Evolutionary conservation across 768 basidiomycete species (phyloP).

Genomic region (Chalciporus chontae): DNA sequence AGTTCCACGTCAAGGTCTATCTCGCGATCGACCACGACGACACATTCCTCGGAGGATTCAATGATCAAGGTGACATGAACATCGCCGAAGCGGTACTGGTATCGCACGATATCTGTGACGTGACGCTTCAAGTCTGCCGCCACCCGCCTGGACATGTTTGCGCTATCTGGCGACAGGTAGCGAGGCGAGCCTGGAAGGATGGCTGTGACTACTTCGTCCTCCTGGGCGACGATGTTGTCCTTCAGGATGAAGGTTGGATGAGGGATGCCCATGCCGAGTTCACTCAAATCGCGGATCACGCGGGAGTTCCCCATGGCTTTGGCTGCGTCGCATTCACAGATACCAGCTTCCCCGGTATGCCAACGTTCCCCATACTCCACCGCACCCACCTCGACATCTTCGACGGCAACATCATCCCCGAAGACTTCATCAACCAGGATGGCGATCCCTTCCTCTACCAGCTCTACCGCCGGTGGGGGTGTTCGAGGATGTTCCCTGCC

Average conservation of each 20-base stretch:
- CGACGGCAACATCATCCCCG: conserved; percentile 45
- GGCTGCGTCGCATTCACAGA: conserved; percentile 60
- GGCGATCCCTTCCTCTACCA: conserved; percentile 58
- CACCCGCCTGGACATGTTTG: conserved; percentile 48
- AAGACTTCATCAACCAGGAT: conserved; percentile 55
- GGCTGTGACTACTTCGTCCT: conserved; percentile 49
- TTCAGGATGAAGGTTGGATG: conserved; percentile 54
- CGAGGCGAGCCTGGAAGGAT: conserved; percentile 45
- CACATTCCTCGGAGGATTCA: conserved; percentile 30
- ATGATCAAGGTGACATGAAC: too few species aligned
- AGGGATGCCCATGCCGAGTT: conserved; percentile 39
- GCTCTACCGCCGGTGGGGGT: conserved; percentile 55
- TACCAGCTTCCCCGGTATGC: conserved; percentile 54
- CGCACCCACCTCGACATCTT: conserved; percentile 56
- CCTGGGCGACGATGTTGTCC: conserved; percentile 52
- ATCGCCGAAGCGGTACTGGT: conserved; percentile 37
- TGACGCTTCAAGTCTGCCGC: conserved; percentile 35
- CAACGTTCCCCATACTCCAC: conserved; percentile 57
- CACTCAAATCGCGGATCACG: conserved; percentile 25
- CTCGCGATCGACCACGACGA: conserved; percentile 54
- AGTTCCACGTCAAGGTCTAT: conserved; percentile 42
- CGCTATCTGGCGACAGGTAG: conserved; percentile 50
- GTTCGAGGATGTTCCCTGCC: conserved; percentile 42
- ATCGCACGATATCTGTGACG: conserved; percentile 35
- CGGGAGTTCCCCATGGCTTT: conserved; percentile 41